phyloP scores from a whole-genome alignment of 2,329 filamentous ascomycete genomes.

The Paracoccidioides lutzii region DNA sequence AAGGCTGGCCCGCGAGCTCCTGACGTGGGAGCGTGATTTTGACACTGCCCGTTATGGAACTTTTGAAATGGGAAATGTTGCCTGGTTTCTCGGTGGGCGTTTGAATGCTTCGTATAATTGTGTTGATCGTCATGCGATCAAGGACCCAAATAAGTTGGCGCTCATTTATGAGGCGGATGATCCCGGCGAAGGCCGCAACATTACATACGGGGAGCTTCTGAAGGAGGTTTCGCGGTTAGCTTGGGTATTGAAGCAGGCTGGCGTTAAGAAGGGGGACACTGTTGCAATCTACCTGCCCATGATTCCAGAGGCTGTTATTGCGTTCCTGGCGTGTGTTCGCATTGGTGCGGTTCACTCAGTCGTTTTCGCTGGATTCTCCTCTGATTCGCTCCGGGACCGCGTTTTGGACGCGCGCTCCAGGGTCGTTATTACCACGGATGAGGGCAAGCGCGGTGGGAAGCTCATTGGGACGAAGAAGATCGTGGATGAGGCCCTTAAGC shows the following conservation, averaged over 20 bases:
- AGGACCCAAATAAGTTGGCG: slow-evolving; percentile 81
- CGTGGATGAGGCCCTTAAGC: slow-evolving; percentile 91
- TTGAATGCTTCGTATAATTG: slow-evolving; percentile 97
- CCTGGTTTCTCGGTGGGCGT: slow-evolving; percentile 89
- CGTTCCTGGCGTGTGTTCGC: slow-evolving; percentile 79
- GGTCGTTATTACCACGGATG: slow-evolving; percentile 92
- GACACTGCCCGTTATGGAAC: slow-evolving; percentile 72
- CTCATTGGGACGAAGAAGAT: slow-evolving; percentile 98
- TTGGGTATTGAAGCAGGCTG: slow-evolving; percentile 84
- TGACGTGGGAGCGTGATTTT: slow-evolving; percentile 86
- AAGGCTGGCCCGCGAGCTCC: slow-evolving; percentile 68
- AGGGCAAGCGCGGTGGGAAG: slow-evolving; percentile 96
- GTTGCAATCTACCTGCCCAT: slow-evolving; percentile 96
- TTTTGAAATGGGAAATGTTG: slow-evolving; percentile 65
- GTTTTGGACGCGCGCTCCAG: slow-evolving; percentile 82
- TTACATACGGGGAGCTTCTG: slow-evolving; percentile 88
- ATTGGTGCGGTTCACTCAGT: slow-evolving; percentile 96
- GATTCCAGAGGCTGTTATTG: slow-evolving; percentile 90
- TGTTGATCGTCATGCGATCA: slow-evolving; percentile 90
- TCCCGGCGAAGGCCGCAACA: slow-evolving; percentile 67
- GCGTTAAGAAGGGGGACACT: slow-evolving; percentile 92
- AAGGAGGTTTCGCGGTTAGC: slow-evolving; percentile 80
- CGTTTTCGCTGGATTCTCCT: slow-evolving; percentile 93
- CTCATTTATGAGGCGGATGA: slow-evolving; percentile 99
- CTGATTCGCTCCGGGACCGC: slow-evolving; percentile 88